phyloP scores from a whole-genome alignment of 2,329 filamentous ascomycete species.

The Purpureocillium lavendulum region DNA sequence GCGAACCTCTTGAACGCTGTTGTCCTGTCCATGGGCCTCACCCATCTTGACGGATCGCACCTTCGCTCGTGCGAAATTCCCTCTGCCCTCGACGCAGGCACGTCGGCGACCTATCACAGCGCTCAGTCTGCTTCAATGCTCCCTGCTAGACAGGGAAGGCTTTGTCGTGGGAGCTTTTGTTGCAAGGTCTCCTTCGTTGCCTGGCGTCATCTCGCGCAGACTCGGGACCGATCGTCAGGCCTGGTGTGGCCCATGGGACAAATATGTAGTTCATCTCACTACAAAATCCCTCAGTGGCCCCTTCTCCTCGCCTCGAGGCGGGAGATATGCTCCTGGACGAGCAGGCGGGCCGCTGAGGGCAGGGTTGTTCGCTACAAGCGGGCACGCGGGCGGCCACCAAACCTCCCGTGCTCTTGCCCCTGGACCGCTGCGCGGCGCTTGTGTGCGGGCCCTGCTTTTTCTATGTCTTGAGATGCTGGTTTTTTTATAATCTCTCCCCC shows the following conservation, averaged over 20 bases:
- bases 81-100: too few relatives aligned
- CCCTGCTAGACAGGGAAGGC: too few relatives aligned
- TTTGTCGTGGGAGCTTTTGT: too few relatives aligned
- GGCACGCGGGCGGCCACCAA: constrained; percentile 13
- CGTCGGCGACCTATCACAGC: too few relatives aligned
- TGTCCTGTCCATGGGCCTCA: background rate
- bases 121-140: too few relatives aligned
- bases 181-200: too few relatives aligned
- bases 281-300: constrained; percentile 5
- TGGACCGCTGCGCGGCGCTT: constrained; percentile 12
- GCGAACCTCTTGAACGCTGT: constrained; percentile 3
- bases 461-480: constrained; percentile 22
- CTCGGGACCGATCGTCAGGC: constrained; percentile 1
- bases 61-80: too few relatives aligned
- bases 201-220: background rate
- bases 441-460: constrained; percentile 3
- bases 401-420: constrained; percentile 9
- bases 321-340: background rate
- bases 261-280: constrained; percentile 15
- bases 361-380: constrained; percentile 8
- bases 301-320: too few relatives aligned
- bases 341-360: background rate
- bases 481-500: too few relatives aligned
- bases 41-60: too few relatives aligned
- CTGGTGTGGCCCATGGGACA: too few relatives aligned